Evolutionary conservation across 371 early-diverging fungal genomes (phyloP), one percentile per base, ranked within the genome.

Genomic region (Zychaea mexicana): DNA sequence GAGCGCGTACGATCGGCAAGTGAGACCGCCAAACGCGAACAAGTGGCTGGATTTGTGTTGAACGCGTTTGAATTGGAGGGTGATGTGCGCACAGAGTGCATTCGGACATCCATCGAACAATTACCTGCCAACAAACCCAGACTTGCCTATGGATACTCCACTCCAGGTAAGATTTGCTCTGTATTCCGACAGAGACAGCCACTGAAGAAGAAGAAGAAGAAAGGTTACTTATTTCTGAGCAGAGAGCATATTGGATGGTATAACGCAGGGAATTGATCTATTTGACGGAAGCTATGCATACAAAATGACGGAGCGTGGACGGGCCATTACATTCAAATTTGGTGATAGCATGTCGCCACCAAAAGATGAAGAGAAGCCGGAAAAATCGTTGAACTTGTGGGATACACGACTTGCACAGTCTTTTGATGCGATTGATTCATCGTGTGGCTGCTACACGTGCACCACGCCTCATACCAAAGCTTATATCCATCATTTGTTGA

Each of bases 401-500:
- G 84, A 85, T 52, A 60, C 71, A 0, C 64, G 72, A 8, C 70
- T 82, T 56, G 69, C 73, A 22, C 77, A 80, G 60, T 79, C 87
- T 26, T 89, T 89, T 69, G 76, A 79, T 4, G 88, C 90, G 30
- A 67, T 93, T 4, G 79, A 86, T 36, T 42, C 70, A 9, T 78
- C 76, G 9, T 92, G 92, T 67, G 69, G 71, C 38, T 92, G 92
- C 66, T 84, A 85, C 57, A 74, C 90, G 17, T 92, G 94, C 66
- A 70, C 78, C 52, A 76, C 77, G 30, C 81, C 81, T 33, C 89
- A 92, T 73, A 83, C 89, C 24, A 85, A 89, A 30, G 88, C 92
- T 6, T 93, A 92, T 66, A 82, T 91, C 58, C 88, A 92, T 69
- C 94, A 93, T 63, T 76, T 93, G 38, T 63, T 92, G 52, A 83